Conservation (phyloP, 202 grass and related monocot species). For the Elaeis oleifera region DNA sequence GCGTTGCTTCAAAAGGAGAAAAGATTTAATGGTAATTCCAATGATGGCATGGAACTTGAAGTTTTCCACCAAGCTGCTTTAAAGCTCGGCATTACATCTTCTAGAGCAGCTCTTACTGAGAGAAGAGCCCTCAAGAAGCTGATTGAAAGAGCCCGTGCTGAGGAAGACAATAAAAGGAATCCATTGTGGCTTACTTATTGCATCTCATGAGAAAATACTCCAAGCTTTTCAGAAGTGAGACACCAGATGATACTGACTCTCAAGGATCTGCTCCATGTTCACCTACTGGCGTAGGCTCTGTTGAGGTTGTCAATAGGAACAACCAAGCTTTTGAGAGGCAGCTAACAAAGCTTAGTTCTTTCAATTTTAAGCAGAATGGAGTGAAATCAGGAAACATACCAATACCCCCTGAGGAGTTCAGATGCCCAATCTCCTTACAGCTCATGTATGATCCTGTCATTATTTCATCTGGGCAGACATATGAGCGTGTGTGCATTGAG, state of each 20-base stretch:
- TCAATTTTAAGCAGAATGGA: constrained; percentile 62
- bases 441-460: constrained; percentile 96
- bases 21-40: constrained; percentile 46
- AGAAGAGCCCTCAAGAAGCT: constrained; percentile 93
- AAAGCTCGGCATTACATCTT: constrained; percentile 87
- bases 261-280: constrained; percentile 84
- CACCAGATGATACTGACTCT: constrained; percentile 76
- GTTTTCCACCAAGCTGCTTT: constrained; percentile 73
- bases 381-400: constrained; percentile 63
- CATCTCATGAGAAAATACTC: constrained; percentile 94
- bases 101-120: constrained; percentile 75
- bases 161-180: constrained; percentile 87
- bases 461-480: constrained; percentile 94
- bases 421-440: constrained; percentile 94
- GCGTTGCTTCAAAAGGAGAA: constrained; percentile 68
- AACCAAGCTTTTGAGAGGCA: constrained; percentile 63
- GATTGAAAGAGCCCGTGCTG: constrained; percentile 61
- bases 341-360: constrained; percentile 56
- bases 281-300: constrained; percentile 56
- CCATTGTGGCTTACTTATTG: constrained; percentile 70
- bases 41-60: constrained; percentile 66
- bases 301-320: constrained; percentile 48
- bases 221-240: constrained; percentile 86
- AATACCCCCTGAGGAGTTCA: constrained; percentile 85
- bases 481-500: constrained; percentile 92